Base-by-base conservation (phyloP, 2,329 filamentous ascomycete genomes). In the Pseudogymnoascus sp. region DNA sequence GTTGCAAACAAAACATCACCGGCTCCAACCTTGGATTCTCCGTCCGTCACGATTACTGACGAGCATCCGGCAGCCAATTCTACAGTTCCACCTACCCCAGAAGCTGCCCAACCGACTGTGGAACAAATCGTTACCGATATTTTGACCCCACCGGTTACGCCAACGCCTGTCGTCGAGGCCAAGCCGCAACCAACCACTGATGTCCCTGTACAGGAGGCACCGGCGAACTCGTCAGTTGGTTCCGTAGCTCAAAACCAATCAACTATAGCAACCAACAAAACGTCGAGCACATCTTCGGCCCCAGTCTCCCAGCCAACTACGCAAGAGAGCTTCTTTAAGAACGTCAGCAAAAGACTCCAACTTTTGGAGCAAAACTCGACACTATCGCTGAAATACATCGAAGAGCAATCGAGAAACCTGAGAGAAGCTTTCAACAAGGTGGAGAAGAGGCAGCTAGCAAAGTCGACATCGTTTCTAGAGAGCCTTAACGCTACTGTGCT, bases 311-410 rank as follows among this genome's bases (percentile, higher is more conserved):
- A 86, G 0, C 92, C 93, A 2, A 92, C 92, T 0, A 94, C 95
- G 0, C 94, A 99, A 74, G 94, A 99, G 73, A 94, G 90, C 1
- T 97, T 99, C 75, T 99, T 97, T 82, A 97, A 97, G 74, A 91
- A 92, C 3, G 88, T 97, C 7, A 91, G 92, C 66, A 97, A 97
- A 75, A 90, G 94, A 1, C 82, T 99, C 4, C 90, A 93, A 67
- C 87, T 92, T 69, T 85, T 97, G 6, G 94, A 99, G 74, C 85
- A 90, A 14, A 99, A 97, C 73, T 91, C 92, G 9, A 96, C 93
- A 0, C 80, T 97, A 9, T 96, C 92, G 0, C 79, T 97, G 7
- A 90, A 96, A 70, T 99, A 99, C 71, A 96, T 99, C 64, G 93
- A 97, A 76, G 92, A 96, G 64, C 94, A 97, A 73, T 97, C 93